A percentile compares a stretch with the other conserved stretches of the same genome.
Conservation (phyloP, 208 protist genomes). For the Leishmania guyanensis region DNA sequence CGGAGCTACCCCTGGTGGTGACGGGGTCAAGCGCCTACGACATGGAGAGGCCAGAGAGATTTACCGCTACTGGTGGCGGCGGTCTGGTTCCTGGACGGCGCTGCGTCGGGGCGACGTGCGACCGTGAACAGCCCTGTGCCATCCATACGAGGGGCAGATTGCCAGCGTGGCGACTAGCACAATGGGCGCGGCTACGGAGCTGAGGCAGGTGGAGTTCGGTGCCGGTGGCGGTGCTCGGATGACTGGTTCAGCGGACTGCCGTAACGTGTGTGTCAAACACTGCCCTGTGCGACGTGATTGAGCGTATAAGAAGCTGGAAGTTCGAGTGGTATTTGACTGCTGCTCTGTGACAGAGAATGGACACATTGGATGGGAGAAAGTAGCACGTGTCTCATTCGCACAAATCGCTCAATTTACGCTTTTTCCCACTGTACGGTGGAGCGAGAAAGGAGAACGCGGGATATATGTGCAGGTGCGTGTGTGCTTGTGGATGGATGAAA, state of each 20-base stretch:
- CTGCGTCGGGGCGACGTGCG: background rate
- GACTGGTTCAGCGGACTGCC: too few relatives aligned
- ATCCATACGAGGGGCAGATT: background rate
- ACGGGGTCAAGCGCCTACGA: background rate
- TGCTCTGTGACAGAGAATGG: background rate
- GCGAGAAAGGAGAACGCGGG: background rate
- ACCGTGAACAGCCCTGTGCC: background rate
- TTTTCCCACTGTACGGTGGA: background rate
- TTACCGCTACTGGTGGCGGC: background rate
- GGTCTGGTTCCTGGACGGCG: background rate
- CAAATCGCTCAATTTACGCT: background rate
- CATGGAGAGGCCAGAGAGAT: background rate
- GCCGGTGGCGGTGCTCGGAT: too few relatives aligned
- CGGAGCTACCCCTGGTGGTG: background rate
- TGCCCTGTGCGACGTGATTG: background rate
- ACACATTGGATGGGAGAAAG: background rate
- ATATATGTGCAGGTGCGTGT: background rate
- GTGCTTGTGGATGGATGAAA: background rate
- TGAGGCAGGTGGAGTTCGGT: too few relatives aligned
- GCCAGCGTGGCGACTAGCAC: background rate
- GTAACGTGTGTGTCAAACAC: too few relatives aligned
- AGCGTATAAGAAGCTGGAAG: background rate
- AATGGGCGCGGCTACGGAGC: too few relatives aligned
- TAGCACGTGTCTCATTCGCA: background rate
- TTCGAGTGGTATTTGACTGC: background rate